Conservation (phyloP, 257 asterid species). For the Solanum arcanum region DNA sequence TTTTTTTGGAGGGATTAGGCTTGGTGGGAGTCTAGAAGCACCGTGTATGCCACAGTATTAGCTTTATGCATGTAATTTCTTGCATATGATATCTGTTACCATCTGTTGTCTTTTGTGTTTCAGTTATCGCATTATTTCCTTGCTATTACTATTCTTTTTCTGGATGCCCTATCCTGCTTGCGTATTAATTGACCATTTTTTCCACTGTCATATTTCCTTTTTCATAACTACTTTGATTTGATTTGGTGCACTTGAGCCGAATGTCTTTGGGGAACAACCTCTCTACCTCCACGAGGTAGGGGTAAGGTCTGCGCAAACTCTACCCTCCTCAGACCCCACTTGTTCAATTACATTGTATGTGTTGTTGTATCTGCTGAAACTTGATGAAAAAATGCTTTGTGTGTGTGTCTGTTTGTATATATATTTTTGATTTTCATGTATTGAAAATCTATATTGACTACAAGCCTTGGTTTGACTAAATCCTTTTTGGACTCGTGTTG, state of each 20-base stretch:
- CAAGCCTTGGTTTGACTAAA: neutral
- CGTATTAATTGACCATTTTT: neutral
- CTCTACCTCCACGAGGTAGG: neutral
- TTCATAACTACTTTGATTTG: neutral
- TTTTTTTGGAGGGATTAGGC: neutral
- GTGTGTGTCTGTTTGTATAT: neutral
- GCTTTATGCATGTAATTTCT: neutral
- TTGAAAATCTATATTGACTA: neutral
- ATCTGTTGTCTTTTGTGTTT: neutral
- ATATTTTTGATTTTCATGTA: neutral
- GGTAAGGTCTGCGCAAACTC: neutral
- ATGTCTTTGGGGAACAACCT: neutral
- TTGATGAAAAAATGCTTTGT: neutral
- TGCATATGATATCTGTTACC: neutral
- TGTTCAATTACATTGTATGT: neutral
- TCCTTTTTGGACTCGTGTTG: conserved; percentile 5
- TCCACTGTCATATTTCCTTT: neutral
- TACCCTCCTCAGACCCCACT: neutral
- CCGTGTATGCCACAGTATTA: neutral
- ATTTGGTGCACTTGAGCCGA: neutral
- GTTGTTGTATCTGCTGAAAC: neutral
- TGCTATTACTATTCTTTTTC: neutral
- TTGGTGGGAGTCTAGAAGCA: neutral
- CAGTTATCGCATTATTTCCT: neutral
- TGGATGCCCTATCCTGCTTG: neutral